These are phyloP conservation scores for Megacollybia marginata DNA, from an alignment of 768 basidiomycete genomes.

Conservation along the genomic window DNA sequence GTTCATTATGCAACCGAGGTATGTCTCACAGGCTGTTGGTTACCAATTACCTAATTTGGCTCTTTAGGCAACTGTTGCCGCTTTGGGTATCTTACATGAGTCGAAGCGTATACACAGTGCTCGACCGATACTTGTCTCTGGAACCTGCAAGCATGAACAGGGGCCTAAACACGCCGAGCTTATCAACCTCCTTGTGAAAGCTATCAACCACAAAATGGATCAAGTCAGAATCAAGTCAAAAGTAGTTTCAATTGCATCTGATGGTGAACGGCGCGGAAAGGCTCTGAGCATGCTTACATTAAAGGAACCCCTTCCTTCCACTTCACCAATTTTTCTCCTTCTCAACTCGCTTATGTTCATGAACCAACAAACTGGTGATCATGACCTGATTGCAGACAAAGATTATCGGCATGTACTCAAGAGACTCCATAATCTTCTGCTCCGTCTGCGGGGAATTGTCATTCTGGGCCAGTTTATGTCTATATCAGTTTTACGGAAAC, in stretches of 20 bases:
- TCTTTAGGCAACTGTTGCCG: constrained; percentile 21
- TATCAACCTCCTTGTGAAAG: constrained; percentile 8
- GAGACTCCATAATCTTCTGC: constrained; percentile 7
- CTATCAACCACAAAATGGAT: too few relatives aligned
- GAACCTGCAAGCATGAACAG: constrained; percentile 20
- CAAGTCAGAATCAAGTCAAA: too few relatives aligned
- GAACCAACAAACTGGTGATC: constrained; percentile 1
- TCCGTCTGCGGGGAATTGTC: constrained; percentile 3
- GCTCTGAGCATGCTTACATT: constrained; percentile 16
- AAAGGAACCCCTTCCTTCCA: neutral
- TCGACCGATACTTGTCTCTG: too few relatives aligned
- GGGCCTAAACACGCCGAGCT: constrained; percentile 13
- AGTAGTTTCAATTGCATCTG: constrained; percentile 14
- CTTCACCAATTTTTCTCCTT: constrained; percentile 8
- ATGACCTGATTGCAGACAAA: constrained; percentile 11
- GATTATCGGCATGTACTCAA: constrained; percentile 11
- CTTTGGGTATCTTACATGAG: constrained; percentile 17
- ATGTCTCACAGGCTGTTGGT: neutral
- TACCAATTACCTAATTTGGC: neutral
- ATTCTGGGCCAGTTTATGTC: constrained; percentile 6
- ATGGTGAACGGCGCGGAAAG: constrained; percentile 17
- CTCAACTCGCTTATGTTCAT: constrained; percentile 11
- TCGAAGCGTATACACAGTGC: constrained; percentile 16
- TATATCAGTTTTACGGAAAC: neutral
- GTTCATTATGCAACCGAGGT: neutral